phyloP scores from a whole-genome alignment of 352 stramenopile genomes.

The Phytophthora hybrid region DNA sequence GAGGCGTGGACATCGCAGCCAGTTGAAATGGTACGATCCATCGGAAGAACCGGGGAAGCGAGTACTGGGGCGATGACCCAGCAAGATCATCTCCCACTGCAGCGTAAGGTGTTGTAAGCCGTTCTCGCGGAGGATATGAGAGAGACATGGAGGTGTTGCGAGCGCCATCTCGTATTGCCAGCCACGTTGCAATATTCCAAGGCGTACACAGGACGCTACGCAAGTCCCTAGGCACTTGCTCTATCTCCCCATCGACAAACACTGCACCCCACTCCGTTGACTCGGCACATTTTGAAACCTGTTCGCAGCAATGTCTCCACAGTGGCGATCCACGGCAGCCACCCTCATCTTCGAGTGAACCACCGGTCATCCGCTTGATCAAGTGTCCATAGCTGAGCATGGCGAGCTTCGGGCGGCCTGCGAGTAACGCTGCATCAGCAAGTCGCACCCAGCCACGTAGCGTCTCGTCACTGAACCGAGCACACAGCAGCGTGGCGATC shows the following conservation, averaged over 20 bases:
- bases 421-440: constrained; percentile 38
- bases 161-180: constrained; percentile 15
- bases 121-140: constrained; percentile 21
- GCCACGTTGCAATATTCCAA: constrained; percentile 36
- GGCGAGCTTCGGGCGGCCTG: constrained; percentile 38
- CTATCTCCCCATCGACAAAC: constrained; percentile 38
- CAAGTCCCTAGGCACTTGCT: constrained; percentile 41
- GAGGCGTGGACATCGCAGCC: constrained; percentile 51
- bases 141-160: constrained; percentile 6
- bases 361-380: constrained; percentile 9
- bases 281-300: constrained; percentile 29
- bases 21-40: constrained; percentile 58
- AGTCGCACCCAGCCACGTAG: constrained; percentile 46
- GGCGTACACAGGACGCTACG: constrained; percentile 20
- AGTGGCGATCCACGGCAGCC: constrained; percentile 1
- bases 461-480: constrained; percentile 7
- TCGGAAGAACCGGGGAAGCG: constrained; percentile 54
- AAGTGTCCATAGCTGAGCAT: constrained; percentile 49
- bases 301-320: constrained; percentile 32
- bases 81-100: not conserved
- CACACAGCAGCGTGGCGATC: constrained; percentile 43
- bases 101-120: constrained; percentile 11
- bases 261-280: constrained; percentile 47
- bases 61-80: constrained; percentile 16
- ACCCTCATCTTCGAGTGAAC: constrained; percentile 1